Percentiles rank a stretch among this genome's conserved stretches.
Conservation (phyloP, 2,329 filamentous ascomycete genomes). For the Colletotrichum sublineola region DNA sequence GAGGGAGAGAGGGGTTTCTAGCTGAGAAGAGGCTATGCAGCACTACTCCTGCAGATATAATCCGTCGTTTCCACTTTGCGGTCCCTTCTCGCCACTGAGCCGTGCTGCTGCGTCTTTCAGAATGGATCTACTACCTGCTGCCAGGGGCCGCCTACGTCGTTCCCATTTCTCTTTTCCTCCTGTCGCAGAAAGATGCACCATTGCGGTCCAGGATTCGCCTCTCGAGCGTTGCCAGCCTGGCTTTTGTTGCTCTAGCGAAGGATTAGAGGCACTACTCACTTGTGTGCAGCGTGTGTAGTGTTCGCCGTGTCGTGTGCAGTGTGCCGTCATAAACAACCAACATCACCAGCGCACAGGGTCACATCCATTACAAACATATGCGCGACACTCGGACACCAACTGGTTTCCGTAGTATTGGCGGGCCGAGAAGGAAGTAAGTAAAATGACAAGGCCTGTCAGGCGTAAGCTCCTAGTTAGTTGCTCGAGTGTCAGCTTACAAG, state of each 20-base stretch:
- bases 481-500: constrained; percentile 22
- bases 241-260: neutral
- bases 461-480: neutral
- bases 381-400: constrained; percentile 17
- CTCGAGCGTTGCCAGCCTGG: neutral
- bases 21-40: neutral
- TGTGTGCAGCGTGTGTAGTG: too few species aligned
- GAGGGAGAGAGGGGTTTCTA: neutral
- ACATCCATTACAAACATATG: constrained; percentile 14
- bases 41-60: constrained; percentile 20
- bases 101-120: neutral
- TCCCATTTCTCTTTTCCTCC: neutral
- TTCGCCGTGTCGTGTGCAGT: neutral
- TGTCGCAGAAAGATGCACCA: neutral
- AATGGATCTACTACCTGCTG: constrained; percentile 7
- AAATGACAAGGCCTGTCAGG: constrained; percentile 1
- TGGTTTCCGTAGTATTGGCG: neutral
- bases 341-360: constrained; percentile 1
- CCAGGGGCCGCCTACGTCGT: neutral
- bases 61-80: constrained; percentile 6
- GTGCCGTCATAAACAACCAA: neutral
- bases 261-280: neutral
- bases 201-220: neutral
- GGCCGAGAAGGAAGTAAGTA: neutral
- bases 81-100: constrained; percentile 14